phyloP scores from a whole-genome alignment of 495 filamentous ascomycete genomes.

The Penicillium samsonianum region DNA sequence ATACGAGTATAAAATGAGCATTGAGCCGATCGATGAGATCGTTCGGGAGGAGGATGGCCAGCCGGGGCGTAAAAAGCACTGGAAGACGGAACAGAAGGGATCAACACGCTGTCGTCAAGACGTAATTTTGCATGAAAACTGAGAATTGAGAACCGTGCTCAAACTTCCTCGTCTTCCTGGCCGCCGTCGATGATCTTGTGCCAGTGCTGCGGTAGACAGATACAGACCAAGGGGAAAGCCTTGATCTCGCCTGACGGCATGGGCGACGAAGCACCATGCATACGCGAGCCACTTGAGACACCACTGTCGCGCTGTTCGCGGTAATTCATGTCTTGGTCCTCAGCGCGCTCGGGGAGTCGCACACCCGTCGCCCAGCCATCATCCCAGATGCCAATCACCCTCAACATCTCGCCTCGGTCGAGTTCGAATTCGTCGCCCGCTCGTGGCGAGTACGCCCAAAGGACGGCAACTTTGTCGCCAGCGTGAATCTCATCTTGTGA shows the following conservation, averaged over 20 bases:
- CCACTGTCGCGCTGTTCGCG: conserved; percentile 88
- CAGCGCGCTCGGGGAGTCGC: conserved; percentile 75
- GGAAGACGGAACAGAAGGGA: conserved; percentile 26
- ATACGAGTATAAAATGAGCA: conserved; percentile 28
- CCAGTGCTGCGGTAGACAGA: conserved; percentile 97
- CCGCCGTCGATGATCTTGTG: conserved; percentile 88
- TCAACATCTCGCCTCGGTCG: conserved; percentile 97
- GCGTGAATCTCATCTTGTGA: conserved; percentile 94
- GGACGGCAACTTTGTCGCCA: conserved; percentile 81
- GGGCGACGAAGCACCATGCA: conserved; percentile 58
- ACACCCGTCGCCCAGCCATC: conserved; percentile 99
- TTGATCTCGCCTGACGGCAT: conserved; percentile 84
- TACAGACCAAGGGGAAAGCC: conserved; percentile 96
- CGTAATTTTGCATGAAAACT: conserved; percentile 41
- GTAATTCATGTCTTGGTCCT: conserved; percentile 80
- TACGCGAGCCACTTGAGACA: conserved; percentile 78
- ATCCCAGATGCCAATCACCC: conserved; percentile 98
- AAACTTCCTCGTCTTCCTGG: conserved; percentile 41
- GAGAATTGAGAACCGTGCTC: conserved; percentile 26
- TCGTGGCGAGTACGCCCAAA: conserved; percentile 96
- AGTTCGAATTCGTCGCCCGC: conserved; percentile 92
- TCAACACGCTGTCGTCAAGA: conserved; percentile 46
- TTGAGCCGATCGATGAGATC: conserved; percentile 2
- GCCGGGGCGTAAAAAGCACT: conserved; percentile 22
- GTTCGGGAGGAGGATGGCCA: conserved; percentile 18